Evolutionary conservation across 2,329 filamentous ascomycete species (phyloP).

Genomic region (Talaromyces sp.): DNA sequence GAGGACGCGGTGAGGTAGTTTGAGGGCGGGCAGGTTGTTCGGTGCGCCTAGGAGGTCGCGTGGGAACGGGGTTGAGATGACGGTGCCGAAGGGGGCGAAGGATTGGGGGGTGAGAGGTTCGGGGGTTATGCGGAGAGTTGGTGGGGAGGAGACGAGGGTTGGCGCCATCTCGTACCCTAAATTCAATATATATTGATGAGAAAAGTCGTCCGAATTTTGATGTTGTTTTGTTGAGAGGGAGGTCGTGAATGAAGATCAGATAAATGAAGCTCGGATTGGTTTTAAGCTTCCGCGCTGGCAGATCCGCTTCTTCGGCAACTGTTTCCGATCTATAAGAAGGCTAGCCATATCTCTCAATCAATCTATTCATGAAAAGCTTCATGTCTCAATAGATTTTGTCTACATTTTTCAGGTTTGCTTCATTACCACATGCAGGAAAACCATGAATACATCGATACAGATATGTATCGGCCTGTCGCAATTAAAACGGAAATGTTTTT

Average conservation of each 20-base stretch:
- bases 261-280: neutral
- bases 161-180: conserved; percentile 25
- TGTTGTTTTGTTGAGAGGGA: neutral
- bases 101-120: conserved; percentile 63
- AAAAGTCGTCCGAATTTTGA: neutral
- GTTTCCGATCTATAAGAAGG: neutral
- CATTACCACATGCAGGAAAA: neutral
- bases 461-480: too few species aligned
- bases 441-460: neutral
- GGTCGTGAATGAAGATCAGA: neutral
- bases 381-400: too few species aligned
- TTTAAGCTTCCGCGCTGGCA: neutral
- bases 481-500: too few species aligned
- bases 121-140: conserved; percentile 52
- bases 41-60: conserved; percentile 48
- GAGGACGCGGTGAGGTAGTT: conserved; percentile 32
- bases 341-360: neutral
- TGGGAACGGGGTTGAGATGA: conserved; percentile 68
- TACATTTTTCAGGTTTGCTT: too few species aligned
- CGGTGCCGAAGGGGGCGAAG: conserved; percentile 79
- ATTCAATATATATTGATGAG: neutral
- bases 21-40: conserved; percentile 45
- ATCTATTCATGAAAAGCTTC: neutral
- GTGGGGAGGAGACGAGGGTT: conserved; percentile 33
- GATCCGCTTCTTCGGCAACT: neutral